phyloP scores from a whole-genome alignment of 2,329 filamentous ascomycete species.

The Penicillium sp. region DNA sequence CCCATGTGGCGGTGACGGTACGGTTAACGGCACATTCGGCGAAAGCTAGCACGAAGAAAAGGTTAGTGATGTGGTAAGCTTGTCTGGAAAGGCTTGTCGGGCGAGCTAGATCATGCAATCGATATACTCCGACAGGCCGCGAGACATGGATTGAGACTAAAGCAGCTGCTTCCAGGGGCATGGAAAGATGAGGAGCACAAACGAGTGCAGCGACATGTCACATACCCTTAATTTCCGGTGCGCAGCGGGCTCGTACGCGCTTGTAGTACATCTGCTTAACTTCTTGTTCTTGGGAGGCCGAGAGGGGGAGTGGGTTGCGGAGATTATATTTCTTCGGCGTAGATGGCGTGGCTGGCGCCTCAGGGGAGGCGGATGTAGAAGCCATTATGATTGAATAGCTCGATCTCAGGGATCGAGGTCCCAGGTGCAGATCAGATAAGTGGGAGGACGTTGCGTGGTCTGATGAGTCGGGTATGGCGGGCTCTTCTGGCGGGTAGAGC shows the following conservation, averaged over 20 bases:
- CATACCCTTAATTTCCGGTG: slow-evolving; percentile 74
- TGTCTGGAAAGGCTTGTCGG: neutral
- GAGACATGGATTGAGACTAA: neutral
- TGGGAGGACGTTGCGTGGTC: slow-evolving; percentile 13
- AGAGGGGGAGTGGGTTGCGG: slow-evolving; percentile 80
- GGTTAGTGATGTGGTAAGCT: slow-evolving; percentile 3
- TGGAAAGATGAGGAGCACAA: neutral
- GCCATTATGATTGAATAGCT: slow-evolving; percentile 24
- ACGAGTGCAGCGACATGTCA: neutral
- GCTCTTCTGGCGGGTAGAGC: neutral
- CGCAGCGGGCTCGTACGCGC: slow-evolving; percentile 74
- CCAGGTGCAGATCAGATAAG: slow-evolving; percentile 17
- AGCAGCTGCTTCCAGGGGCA: neutral
- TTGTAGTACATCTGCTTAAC: slow-evolving; percentile 80
- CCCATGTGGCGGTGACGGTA: slow-evolving; percentile 85
- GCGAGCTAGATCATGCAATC: neutral
- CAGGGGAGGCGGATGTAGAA: slow-evolving; percentile 26
- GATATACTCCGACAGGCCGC: neutral
- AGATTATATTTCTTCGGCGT: slow-evolving; percentile 40
- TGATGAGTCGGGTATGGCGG: slow-evolving; percentile 3
- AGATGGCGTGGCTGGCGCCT: slow-evolving; percentile 22
- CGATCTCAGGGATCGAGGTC: slow-evolving; percentile 23
- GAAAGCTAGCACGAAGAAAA: slow-evolving; percentile 64
- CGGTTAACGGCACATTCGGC: slow-evolving; percentile 84
- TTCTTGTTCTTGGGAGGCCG: slow-evolving; percentile 77